Conservation (phyloP, 2,329 filamentous ascomycete species). For the Camillea tinctor region DNA sequence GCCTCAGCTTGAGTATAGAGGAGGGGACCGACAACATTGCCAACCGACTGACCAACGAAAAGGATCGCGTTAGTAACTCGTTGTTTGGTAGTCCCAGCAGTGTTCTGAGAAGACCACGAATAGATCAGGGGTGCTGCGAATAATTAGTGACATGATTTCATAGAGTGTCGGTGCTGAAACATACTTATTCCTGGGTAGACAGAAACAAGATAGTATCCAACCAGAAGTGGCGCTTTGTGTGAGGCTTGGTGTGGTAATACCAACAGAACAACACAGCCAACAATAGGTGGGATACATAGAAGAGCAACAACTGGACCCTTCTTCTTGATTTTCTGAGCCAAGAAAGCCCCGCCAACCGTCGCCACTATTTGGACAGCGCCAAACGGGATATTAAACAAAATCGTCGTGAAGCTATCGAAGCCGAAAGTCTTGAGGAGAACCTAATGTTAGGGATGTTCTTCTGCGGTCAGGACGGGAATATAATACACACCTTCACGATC, state of each 20-base stretch:
- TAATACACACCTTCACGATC: constrained; percentile 56
- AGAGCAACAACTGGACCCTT: constrained; percentile 48
- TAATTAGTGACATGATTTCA: constrained; percentile 2
- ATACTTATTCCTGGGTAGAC: constrained; percentile 56
- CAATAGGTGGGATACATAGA: constrained; percentile 29
- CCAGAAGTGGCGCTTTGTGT: constrained; percentile 39
- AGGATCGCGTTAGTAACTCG: constrained; percentile 64
- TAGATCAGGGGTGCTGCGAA: constrained; percentile 56
- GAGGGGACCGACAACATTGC: constrained; percentile 65
- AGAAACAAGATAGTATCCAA: constrained; percentile 41
- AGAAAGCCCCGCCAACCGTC: constrained; percentile 51
- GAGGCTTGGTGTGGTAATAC: constrained; percentile 18
- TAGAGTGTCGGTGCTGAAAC: constrained; percentile 9
- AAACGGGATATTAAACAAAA: constrained; percentile 55
- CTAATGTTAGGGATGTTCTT: constrained; percentile 56
- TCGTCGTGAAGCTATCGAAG: constrained; percentile 48
- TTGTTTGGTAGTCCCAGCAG: constrained; percentile 68
- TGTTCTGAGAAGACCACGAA: constrained; percentile 61
- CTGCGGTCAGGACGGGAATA: constrained; percentile 53
- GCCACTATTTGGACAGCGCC: constrained; percentile 56
- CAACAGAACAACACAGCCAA: constrained; percentile 28
- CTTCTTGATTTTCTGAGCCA: constrained; percentile 47
- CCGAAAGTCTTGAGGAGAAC: constrained; percentile 53
- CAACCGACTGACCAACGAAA: constrained; percentile 63
- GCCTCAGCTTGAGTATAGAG: constrained; percentile 61